These are phyloP conservation scores for Phytophthora tentaculata DNA, from an alignment of 352 stramenopile species.

Conservation along the genomic window DNA sequence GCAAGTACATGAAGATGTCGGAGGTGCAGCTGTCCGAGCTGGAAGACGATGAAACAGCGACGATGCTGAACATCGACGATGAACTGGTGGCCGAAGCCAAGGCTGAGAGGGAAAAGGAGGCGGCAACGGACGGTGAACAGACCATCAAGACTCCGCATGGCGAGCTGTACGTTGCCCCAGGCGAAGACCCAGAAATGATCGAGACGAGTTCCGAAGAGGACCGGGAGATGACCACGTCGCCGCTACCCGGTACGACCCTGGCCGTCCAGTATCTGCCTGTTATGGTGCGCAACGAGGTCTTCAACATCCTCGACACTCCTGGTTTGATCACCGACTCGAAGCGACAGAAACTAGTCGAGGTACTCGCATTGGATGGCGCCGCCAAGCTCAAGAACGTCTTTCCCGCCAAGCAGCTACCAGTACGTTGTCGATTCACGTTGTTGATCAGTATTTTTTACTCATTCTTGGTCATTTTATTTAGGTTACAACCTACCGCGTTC, in stretches of 20 bases:
- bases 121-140: conserved; percentile 14
- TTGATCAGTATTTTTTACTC: too few species aligned
- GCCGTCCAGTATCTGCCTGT: conserved; percentile 83
- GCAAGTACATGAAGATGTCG: conserved; percentile 84
- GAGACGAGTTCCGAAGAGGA: conserved; percentile 72
- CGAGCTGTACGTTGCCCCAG: conserved; percentile 59
- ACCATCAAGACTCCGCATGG: conserved; percentile 34
- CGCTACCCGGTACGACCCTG: conserved; percentile 91
- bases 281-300: conserved; percentile 80
- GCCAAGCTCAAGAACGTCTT: conserved; percentile 81
- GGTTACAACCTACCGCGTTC: conserved; percentile 75
- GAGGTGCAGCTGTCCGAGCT: conserved; percentile 66
- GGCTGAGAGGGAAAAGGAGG: conserved; percentile 4
- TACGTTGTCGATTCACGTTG: conserved; percentile 23
- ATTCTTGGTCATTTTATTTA: too few species aligned
- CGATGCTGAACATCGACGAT: conserved; percentile 70
- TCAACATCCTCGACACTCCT: conserved; percentile 84
- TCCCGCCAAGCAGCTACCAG: conserved; percentile 74
- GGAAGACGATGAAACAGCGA: conserved; percentile 45
- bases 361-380: conserved; percentile 69
- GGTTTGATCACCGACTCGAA: conserved; percentile 82
- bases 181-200: conserved; percentile 70
- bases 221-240: conserved; percentile 88
- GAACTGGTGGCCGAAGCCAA: conserved; percentile 31
- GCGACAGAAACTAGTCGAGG: conserved; percentile 80